These are phyloP conservation scores for Biancaea sappan DNA, from an alignment of 306 rosid genomes.

Conservation along the genomic window DNA sequence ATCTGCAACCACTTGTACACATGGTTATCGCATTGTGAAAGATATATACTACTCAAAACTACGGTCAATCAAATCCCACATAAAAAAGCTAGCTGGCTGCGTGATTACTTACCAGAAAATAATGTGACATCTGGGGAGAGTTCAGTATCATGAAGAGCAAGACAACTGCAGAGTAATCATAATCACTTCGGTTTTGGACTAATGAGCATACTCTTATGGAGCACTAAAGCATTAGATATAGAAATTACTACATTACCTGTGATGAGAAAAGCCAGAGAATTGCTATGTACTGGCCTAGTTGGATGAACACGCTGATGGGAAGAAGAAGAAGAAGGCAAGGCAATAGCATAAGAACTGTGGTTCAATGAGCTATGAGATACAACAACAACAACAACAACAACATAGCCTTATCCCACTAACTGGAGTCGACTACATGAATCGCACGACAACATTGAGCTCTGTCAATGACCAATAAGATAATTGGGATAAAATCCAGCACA, in stretches of 20 bases:
- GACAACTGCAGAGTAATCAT: constrained; percentile 54
- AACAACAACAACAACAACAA: too few species aligned
- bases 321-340: constrained; percentile 9
- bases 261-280: constrained; percentile 76
- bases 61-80: neutral
- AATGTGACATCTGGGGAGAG: constrained; percentile 81
- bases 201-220: constrained; percentile 5
- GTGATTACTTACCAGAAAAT: constrained; percentile 64
- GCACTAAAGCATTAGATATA: constrained; percentile 21
- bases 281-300: constrained; percentile 43
- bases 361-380: too few species aligned
- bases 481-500: constrained; percentile 8
- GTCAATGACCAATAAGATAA: too few species aligned
- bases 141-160: constrained; percentile 72
- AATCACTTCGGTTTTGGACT: constrained; percentile 24
- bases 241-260: constrained; percentile 58
- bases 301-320: constrained; percentile 40
- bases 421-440: too few species aligned
- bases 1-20: constrained; percentile 43
- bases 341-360: too few species aligned
- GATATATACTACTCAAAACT: constrained; percentile 16
- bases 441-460: too few species aligned
- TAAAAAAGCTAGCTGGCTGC: neutral
- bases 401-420: too few species aligned
- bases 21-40: neutral